Percentiles rank a stretch among this genome's conserved stretches.
Conservation (phyloP, 768 basidiomycete genomes). For the Cystobasidium onofrii region DNA sequence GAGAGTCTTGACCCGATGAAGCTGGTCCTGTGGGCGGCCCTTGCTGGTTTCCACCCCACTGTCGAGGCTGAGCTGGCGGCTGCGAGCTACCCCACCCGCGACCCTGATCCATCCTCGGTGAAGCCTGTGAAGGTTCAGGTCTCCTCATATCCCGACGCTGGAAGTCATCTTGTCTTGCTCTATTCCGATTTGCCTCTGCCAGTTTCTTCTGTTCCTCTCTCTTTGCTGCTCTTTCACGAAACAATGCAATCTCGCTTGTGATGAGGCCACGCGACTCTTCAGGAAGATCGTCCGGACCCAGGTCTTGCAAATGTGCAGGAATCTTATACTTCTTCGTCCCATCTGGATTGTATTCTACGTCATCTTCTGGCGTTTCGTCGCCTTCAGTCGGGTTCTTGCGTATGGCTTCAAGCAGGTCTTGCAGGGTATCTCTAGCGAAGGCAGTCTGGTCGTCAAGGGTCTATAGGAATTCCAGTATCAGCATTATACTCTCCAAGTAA, state of each 20-base stretch:
- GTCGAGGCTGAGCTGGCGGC: conserved; percentile 35
- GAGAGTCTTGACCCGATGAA: conserved; percentile 15
- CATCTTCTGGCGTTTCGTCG: neutral
- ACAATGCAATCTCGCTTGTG: conserved; percentile 90
- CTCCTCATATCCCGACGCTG: neutral
- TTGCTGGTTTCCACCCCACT: conserved; percentile 43
- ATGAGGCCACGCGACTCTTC: conserved; percentile 83
- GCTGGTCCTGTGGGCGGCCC: conserved; percentile 13
- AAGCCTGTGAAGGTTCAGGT: neutral
- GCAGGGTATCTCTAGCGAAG: conserved; percentile 57
- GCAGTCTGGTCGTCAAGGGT: conserved; percentile 60
- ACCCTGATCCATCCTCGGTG: conserved; percentile 19
- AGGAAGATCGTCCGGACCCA: conserved; percentile 91
- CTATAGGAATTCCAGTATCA: too few relatives aligned
- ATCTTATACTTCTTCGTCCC: conserved; percentile 44
- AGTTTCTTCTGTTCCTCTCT: conserved; percentile 79
- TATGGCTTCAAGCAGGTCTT: conserved; percentile 66
- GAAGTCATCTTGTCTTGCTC: neutral
- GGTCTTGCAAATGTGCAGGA: conserved; percentile 90
- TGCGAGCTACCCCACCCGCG: conserved; percentile 6
- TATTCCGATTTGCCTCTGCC: conserved; percentile 36
- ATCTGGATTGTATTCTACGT: conserved; percentile 22
- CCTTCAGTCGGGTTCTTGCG: conserved; percentile 14
- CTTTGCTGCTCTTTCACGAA: conserved; percentile 87
- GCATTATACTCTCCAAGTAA: too few relatives aligned